Conservation (phyloP, 169 alveolate genomes). For the Plasmodium coatneyi region DNA sequence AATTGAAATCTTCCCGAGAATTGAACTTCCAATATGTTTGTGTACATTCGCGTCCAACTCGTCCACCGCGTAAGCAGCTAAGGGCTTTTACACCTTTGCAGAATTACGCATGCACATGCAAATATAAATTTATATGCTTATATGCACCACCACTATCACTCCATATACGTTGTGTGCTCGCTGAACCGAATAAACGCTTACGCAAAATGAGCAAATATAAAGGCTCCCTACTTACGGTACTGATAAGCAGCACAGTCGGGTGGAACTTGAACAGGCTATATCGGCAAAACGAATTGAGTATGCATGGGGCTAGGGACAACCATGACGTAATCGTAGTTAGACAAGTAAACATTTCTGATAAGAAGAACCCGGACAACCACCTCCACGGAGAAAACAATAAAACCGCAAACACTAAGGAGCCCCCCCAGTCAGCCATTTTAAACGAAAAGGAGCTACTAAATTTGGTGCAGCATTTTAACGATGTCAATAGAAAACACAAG, state of each 20-base stretch:
- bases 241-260: slow-evolving; percentile 37
- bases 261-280: slow-evolving; percentile 57
- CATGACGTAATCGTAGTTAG: slow-evolving; percentile 54
- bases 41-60: not conserved
- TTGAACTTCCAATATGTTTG: not conserved
- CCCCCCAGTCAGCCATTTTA: not conserved
- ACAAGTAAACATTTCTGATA: slow-evolving; percentile 55
- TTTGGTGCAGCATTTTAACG: slow-evolving; percentile 20
- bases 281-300: slow-evolving; percentile 40
- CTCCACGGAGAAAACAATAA: not conserved
- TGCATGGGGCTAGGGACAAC: slow-evolving; percentile 18
- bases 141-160: not conserved
- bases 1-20: not conserved
- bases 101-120: not conserved
- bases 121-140: not conserved
- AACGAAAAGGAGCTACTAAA: slow-evolving; percentile 54
- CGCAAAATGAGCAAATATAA: slow-evolving; percentile 24
- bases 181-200: not conserved
- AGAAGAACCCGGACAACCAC: not conserved
- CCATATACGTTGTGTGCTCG: not conserved
- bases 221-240: slow-evolving; percentile 23
- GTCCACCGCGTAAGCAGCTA: not conserved
- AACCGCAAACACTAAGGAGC: not conserved
- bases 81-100: not conserved
- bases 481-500: slow-evolving; percentile 34